Evolutionary conservation across 2,329 filamentous ascomycete genomes (phyloP).

Genomic region (Trichoderma sp.): DNA sequence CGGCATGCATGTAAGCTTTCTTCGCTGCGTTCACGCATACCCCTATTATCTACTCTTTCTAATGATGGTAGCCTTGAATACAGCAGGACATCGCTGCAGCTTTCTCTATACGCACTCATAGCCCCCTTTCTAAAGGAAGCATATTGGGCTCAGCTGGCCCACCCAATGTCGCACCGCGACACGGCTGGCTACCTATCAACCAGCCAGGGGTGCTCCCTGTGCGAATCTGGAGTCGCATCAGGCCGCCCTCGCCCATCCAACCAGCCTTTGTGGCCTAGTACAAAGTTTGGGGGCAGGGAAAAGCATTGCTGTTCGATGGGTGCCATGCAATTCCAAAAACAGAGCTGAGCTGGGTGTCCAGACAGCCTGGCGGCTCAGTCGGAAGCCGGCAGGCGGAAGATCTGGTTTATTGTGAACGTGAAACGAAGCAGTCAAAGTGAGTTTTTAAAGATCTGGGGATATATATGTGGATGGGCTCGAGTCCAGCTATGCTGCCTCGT

Average conservation of each 20-base stretch:
- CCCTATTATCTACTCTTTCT: background rate
- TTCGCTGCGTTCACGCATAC: background rate
- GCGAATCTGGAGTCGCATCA: constrained; percentile 16
- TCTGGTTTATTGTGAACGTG: background rate
- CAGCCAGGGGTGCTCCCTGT: constrained; percentile 8
- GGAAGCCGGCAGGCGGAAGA: constrained; percentile 3
- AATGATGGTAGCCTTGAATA: background rate
- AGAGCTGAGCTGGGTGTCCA: background rate
- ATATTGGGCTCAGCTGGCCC: constrained; percentile 8
- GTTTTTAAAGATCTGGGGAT: background rate
- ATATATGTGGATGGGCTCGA: background rate
- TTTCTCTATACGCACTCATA: background rate
- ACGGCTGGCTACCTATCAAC: constrained; percentile 25
- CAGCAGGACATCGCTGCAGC: background rate
- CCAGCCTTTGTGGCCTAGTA: constrained; percentile 7
- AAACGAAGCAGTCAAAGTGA: background rate
- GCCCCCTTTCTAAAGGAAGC: constrained; percentile 6
- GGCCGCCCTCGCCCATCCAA: constrained; percentile 10
- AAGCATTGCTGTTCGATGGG: background rate
- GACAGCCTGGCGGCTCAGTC: background rate
- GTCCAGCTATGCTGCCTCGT: background rate
- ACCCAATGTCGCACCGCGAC: constrained; percentile 21
- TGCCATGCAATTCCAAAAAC: background rate
- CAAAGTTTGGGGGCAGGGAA: background rate
- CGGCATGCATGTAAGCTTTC: background rate